A percentile compares a stretch with the other conserved stretches of the same genome.
These are phyloP conservation scores for Cenchrus americanus DNA, from an alignment of 176 grass and related monocot species.

Conservation along the genomic window DNA sequence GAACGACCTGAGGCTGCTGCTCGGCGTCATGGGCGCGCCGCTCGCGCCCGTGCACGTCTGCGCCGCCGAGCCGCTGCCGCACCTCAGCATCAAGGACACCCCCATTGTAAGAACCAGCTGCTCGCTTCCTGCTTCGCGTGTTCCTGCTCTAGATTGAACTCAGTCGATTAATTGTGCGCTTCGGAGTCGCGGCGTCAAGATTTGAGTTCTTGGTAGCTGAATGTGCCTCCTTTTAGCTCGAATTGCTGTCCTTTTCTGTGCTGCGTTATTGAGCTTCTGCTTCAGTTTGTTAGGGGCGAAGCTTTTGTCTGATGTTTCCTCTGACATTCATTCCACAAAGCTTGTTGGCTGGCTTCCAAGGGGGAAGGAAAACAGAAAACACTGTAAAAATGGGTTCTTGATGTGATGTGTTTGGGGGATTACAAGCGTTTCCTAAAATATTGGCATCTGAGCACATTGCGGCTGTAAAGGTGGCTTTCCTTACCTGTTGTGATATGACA, in stretches of 20 bases:
- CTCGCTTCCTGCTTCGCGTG: neutral
- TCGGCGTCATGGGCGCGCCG: slow-evolving; percentile 85
- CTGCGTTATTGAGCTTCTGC: neutral
- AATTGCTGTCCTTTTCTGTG: slow-evolving; percentile 11
- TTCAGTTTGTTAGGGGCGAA: neutral
- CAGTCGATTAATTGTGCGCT: neutral
- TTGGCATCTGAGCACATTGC: slow-evolving; percentile 35
- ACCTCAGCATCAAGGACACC: slow-evolving; percentile 91
- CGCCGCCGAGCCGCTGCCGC: slow-evolving; percentile 76
- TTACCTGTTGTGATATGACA: slow-evolving; percentile 26
- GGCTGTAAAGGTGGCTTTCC: slow-evolving; percentile 31
- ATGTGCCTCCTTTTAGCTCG: neutral
- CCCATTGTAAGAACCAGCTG: slow-evolving; percentile 66
- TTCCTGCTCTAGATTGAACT: slow-evolving; percentile 34
- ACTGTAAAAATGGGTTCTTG: slow-evolving; percentile 31
- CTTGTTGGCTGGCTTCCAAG: slow-evolving; percentile 29
- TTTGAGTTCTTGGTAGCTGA: slow-evolving; percentile 35
- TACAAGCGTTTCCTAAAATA: slow-evolving; percentile 23
- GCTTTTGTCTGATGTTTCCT: slow-evolving; percentile 26
- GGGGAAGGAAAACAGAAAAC: slow-evolving; percentile 14
- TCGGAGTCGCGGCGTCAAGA: neutral
- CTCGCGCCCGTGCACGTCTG: slow-evolving; percentile 78
- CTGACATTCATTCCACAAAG: slow-evolving; percentile 11
- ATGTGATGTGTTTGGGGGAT: slow-evolving; percentile 45
- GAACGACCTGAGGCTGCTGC: slow-evolving; percentile 73